phyloP scores from a whole-genome alignment of 2,329 filamentous ascomycete species.

The Nemania bipapillata region DNA sequence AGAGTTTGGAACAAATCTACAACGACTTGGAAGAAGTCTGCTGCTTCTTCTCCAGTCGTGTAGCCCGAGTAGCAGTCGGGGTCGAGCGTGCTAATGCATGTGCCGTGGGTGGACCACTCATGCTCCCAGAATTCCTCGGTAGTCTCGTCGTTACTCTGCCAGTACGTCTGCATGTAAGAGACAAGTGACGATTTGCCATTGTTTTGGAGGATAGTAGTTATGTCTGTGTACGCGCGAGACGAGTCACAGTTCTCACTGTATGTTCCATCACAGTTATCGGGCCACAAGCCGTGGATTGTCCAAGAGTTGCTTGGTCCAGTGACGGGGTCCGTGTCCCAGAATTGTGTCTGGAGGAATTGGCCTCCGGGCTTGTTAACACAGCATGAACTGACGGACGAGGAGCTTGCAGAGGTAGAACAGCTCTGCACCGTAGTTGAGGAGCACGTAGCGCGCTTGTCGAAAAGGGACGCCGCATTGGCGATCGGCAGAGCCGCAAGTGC shows the following conservation, averaged over 20 bases:
- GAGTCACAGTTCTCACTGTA: constrained; percentile 74
- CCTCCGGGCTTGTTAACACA: constrained; percentile 80
- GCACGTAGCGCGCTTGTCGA: constrained; percentile 28
- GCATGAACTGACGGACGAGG: constrained; percentile 65
- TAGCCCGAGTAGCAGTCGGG: constrained; percentile 73
- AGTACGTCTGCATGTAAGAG: constrained; percentile 74
- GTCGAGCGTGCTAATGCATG: constrained; percentile 75
- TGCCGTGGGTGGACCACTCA: constrained; percentile 79
- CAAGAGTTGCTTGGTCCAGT: constrained; percentile 75
- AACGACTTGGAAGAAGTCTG: constrained; percentile 74
- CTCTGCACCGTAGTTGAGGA: constrained; percentile 36
- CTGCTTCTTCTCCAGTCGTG: constrained; percentile 69
- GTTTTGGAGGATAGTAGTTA: constrained; percentile 67
- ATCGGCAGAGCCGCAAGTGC: constrained; percentile 30
- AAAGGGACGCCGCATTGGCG: background rate
- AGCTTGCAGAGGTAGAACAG: constrained; percentile 42
- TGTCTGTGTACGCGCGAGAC: constrained; percentile 71
- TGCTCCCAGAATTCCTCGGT: constrained; percentile 77
- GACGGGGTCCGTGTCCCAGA: constrained; percentile 76
- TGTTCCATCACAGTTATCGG: constrained; percentile 75
- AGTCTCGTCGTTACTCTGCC: constrained; percentile 74
- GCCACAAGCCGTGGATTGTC: constrained; percentile 79
- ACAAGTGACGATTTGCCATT: constrained; percentile 62
- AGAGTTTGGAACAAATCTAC: constrained; percentile 74
- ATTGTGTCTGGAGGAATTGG: constrained; percentile 77